Base-by-base conservation (phyloP, 148 eudicot genomes). In the Silene conica region DNA sequence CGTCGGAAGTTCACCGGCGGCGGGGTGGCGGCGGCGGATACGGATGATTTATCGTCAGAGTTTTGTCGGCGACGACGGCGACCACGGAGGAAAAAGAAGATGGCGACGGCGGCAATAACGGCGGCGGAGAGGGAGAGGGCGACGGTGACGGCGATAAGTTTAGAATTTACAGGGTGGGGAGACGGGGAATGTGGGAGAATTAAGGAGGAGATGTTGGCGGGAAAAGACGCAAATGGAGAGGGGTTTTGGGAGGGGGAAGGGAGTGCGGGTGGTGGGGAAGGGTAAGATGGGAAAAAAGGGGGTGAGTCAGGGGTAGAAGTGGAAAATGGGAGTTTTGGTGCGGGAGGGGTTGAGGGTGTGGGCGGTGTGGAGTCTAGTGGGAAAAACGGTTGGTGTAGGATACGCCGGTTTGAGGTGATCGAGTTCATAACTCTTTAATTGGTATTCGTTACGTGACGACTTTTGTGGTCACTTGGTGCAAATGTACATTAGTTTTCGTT, bases 121-220 rank as follows among this genome's bases (percentile, higher is more conserved):
- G 80, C 76, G 57, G 97, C 96, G 38, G 89, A 77, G 71, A 80
- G 58, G 3, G 87, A 84, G 14, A 88, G 83, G 3, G 82, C 68
- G 59, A 85, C 82, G 50, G 96, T 91, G 72, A 85, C 83, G 59
- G 85, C 82, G 50, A 88, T 82, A 55, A 94, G 91, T n/a, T 84
- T 84, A 22, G 79, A 46, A 15, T 92, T 87, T 8, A 69, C 52
- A 45, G 87, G 72, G 22, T 84, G 85, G 20, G 88, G 76, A 26
- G 87, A 80, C 16, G 89, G 58, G 16, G 89, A 55, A 3, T 82
- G 82, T 4, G 97, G 98, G 79, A 92, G 84, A 21, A 66, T 84
- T 58, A 95, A 85, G 22, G 96, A 87, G 75, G 98, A 91, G 78
- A 94, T 88, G 79, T 94, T 94, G 50, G 97, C 98, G 0, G 98